Evolutionary conservation across 495 filamentous ascomycete species (phyloP).

Genomic region (Trichoderma gamsii): DNA sequence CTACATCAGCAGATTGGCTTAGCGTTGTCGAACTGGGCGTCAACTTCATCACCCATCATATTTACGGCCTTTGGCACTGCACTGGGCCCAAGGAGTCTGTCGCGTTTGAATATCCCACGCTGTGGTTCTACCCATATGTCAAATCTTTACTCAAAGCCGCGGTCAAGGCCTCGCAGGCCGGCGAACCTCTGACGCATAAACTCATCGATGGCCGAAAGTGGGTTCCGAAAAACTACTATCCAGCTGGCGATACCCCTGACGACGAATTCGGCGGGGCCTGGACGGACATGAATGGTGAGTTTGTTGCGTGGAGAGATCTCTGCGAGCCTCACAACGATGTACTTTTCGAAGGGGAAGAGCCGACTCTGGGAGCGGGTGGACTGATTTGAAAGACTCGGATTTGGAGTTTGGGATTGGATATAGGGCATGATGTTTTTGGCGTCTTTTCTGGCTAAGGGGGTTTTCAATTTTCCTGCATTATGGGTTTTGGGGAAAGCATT

Average conservation of each 20-base stretch:
- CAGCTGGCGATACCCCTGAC: slow-evolving; percentile 10
- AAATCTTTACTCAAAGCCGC: slow-evolving; percentile 20
- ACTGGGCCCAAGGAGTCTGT: slow-evolving; percentile 22
- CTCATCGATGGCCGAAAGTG: slow-evolving; percentile 20
- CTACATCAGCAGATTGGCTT: slow-evolving; percentile 14
- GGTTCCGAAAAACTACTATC: slow-evolving; percentile 19
- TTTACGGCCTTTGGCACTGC: slow-evolving; percentile 22
- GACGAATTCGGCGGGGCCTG: slow-evolving; percentile 17
- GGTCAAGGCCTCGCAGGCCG: slow-evolving; percentile 8
- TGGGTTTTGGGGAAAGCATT: too few species aligned
- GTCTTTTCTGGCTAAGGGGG: neutral
- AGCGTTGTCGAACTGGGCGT: slow-evolving; percentile 20
- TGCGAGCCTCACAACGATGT: slow-evolving; percentile 15
- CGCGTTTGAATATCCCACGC: slow-evolving; percentile 19
- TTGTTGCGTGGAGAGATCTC: slow-evolving; percentile 19
- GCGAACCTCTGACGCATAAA: slow-evolving; percentile 16
- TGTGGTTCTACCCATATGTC: slow-evolving; percentile 23
- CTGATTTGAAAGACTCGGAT: neutral
- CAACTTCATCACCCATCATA: slow-evolving; percentile 22
- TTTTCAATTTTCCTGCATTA: too few species aligned
- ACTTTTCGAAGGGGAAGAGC: slow-evolving; percentile 3
- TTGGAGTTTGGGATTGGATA: neutral
- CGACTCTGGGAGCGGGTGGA: neutral
- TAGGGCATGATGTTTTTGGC: neutral
- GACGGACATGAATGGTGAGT: slow-evolving; percentile 19